Evolutionary conservation across 2,329 filamentous ascomycete species (phyloP), one percentile per base, ranked within the genome.

Genomic region (Ascochyta fabae): DNA sequence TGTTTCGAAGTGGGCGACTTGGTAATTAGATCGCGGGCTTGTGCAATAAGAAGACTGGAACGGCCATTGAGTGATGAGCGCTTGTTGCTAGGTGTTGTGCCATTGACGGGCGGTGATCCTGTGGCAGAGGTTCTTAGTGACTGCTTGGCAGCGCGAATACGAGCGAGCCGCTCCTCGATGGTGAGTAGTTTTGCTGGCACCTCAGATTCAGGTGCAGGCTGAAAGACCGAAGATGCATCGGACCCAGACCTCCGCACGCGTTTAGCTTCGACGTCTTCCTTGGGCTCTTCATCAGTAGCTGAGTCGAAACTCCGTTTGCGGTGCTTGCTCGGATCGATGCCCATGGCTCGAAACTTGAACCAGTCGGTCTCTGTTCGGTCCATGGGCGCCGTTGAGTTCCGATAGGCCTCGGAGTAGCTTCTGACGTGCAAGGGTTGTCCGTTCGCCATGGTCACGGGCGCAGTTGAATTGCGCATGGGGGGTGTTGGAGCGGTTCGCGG

Each of bases 351-450:
- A 27, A 83, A 71, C 39, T 75, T 71, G 71, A 84, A 84, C 66
- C 81, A 84, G 46, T 80, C 79, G 0, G 80, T 79, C 26, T 78
- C 74, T 0, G 81, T 83, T 3, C 77, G 78, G 63, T 80, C 78
- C 36, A 76, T 65, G 34, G 68, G 66, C 26, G 66, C 60, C 33
- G 60, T 66, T 4, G 61, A 60, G 22, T 63, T 65, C 8, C 64
- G 54, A 42, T 72, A 71, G 4, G 65, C 48, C 19, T 66, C 52
- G 8, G 69, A 72, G 39, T 71, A 72, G 43, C 60, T 60, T 41
- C 39, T 41, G 39, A n/a, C 24, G n/a, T 43, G 47, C 26, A 29
- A n/a, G 38, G 43, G 29, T 12, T 54, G 36, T 23, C 38, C 48
- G 22, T 46, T 53, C 15, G 47, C 16, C 53, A 56, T 51, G 3